Conservation (phyloP, 225 moss, liverwort and hornwort genomes). For the Straminergon stramineum region DNA sequence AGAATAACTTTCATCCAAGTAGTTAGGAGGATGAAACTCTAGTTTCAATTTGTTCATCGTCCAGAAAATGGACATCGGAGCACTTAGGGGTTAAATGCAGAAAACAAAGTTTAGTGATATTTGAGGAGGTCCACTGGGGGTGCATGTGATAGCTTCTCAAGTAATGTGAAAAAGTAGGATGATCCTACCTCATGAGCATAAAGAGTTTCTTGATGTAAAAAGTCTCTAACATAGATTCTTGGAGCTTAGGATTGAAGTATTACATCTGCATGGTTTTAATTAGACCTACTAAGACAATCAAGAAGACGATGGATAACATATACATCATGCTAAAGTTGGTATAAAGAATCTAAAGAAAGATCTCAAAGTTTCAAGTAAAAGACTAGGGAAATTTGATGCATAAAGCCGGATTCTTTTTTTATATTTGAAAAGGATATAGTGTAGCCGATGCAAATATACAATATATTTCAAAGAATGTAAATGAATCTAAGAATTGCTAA, state of each 20-base stretch:
- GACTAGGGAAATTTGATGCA: fast-evolving
- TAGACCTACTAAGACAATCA: fast-evolving
- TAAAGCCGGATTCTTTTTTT: background rate
- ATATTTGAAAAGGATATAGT: background rate
- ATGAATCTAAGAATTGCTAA: background rate
- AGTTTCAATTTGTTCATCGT: no score
- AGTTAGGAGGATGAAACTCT: no score
- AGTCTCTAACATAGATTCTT: background rate
- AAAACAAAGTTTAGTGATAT: fast-evolving
- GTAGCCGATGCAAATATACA: background rate
- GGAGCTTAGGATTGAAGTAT: fast-evolving
- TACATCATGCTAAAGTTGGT: fast-evolving
- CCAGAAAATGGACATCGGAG: no score
- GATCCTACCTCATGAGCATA: fast-evolving
- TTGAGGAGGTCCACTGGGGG: fast-evolving
- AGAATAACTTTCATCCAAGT: no score
- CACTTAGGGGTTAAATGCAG: no score
- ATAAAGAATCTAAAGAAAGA: fast-evolving
- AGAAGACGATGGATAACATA: fast-evolving
- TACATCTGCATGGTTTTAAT: fast-evolving
- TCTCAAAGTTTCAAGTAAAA: no score
- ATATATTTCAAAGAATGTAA: background rate
- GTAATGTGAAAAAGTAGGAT: background rate
- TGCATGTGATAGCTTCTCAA: no score
- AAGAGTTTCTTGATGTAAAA: background rate